A percentile compares a stretch with the other conserved stretches of the same genome.
phyloP scores from a whole-genome alignment of 2,329 filamentous ascomycete species.

The Salinomyces thailandicus region DNA sequence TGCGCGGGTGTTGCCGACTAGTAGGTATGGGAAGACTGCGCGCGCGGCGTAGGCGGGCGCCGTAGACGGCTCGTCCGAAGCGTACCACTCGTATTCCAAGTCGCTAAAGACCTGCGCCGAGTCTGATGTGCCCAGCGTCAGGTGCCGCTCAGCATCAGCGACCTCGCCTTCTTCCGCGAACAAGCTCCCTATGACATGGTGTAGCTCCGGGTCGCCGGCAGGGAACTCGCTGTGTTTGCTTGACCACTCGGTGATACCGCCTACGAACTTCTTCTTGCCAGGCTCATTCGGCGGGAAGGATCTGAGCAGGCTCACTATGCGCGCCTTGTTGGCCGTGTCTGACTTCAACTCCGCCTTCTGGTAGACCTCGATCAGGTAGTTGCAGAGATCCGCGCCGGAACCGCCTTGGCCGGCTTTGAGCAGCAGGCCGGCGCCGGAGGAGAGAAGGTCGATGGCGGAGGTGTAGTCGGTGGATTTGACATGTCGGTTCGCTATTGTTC shows the following conservation, averaged over 20 bases:
- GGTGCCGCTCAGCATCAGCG: conserved; percentile 86
- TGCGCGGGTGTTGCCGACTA: conserved; percentile 80
- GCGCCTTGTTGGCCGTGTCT: conserved; percentile 61
- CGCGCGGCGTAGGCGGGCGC: conserved; percentile 79
- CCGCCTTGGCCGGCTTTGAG: conserved; percentile 88
- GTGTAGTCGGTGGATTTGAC: conserved; percentile 77
- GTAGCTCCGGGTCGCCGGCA: conserved; percentile 84
- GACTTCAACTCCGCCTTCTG: conserved; percentile 72
- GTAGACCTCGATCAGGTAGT: conserved; percentile 84
- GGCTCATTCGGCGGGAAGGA: conserved; percentile 77
- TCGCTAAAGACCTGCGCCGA: conserved; percentile 69
- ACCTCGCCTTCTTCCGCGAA: conserved; percentile 89
- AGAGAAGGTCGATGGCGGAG: conserved; percentile 78
- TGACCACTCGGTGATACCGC: conserved; percentile 83
- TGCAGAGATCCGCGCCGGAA: conserved; percentile 79
- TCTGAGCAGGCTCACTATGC: conserved; percentile 66
- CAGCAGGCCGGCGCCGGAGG: conserved; percentile 71
- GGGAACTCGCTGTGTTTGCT: conserved; percentile 75
- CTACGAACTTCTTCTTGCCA: conserved; percentile 83
- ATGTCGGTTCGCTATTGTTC: conserved; percentile 88
- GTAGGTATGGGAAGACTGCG: conserved; percentile 79
- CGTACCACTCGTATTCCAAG: conserved; percentile 92
- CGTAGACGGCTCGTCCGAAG: conserved; percentile 74
- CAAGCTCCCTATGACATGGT: conserved; percentile 78
- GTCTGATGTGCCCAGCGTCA: conserved; percentile 79